Evolutionary conservation across 345 rosid species (phyloP).

Genomic region (Syzygium aromaticum): DNA sequence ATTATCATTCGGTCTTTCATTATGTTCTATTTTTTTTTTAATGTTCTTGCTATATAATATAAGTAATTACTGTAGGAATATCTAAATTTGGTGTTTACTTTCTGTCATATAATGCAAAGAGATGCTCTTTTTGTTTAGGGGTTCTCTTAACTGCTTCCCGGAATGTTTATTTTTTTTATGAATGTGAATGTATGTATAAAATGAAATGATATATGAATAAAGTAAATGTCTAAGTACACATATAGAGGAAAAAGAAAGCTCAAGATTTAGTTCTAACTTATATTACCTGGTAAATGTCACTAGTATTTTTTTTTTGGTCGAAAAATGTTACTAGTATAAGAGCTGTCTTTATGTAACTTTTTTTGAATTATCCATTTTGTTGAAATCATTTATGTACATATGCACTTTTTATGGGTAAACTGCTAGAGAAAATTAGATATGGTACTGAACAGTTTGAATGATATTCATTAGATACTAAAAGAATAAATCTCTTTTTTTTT

Average conservation of each 20-base stretch:
- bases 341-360: neutral
- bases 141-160: neutral
- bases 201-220: neutral
- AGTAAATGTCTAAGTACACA: neutral
- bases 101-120: neutral
- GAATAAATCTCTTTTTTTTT: neutral
- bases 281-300: neutral
- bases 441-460: neutral
- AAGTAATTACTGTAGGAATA: neutral
- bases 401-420: neutral
- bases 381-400: neutral
- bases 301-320: neutral
- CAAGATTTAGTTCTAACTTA: neutral
- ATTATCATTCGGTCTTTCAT: neutral
- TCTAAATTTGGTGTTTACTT: neutral
- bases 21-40: neutral
- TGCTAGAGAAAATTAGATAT: accelerated
- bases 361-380: neutral
- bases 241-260: neutral
- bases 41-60: neutral
- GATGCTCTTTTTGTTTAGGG: neutral
- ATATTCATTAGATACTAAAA: neutral
- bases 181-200: neutral
- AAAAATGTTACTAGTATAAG: neutral
- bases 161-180: neutral